These are phyloP conservation scores for Eimeria maxima DNA, from an alignment of 169 alveolate species.

Conservation along the genomic window DNA sequence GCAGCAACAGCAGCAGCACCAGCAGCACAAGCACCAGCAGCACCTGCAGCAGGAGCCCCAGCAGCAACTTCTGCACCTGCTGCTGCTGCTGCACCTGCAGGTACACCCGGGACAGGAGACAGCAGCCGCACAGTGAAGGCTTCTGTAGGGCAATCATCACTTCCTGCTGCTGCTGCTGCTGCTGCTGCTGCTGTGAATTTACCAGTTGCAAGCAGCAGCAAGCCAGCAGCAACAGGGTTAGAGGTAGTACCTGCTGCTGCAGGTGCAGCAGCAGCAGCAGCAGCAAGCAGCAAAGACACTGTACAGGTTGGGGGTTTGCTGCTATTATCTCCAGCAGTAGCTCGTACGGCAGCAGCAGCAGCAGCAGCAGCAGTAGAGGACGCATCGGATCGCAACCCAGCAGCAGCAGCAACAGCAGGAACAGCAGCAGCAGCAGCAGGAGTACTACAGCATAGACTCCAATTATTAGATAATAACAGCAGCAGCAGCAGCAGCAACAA, in stretches of 20 bases:
- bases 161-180: background rate
- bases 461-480: too few species aligned
- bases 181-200: background rate
- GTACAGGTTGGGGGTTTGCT: constrained; percentile 21
- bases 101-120: background rate
- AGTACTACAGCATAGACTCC: too few species aligned
- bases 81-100: constrained; percentile 38
- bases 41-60: constrained; percentile 27
- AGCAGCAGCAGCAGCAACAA: background rate
- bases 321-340: constrained; percentile 5
- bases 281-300: background rate
- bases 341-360: background rate
- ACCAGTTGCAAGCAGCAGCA: background rate
- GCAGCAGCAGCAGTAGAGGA: constrained; percentile 21
- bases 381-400: background rate
- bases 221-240: background rate
- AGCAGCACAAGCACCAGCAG: background rate
- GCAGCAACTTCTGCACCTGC: background rate
- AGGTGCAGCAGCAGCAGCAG: background rate
- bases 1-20: background rate
- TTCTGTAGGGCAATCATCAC: background rate
- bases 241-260: too few species aligned
- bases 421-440: background rate
- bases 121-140: background rate
- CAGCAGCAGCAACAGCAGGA: background rate